These are phyloP conservation scores for Hyaloperonospora brassicae DNA, from an alignment of 352 stramenopile species.

Conservation along the genomic window DNA sequence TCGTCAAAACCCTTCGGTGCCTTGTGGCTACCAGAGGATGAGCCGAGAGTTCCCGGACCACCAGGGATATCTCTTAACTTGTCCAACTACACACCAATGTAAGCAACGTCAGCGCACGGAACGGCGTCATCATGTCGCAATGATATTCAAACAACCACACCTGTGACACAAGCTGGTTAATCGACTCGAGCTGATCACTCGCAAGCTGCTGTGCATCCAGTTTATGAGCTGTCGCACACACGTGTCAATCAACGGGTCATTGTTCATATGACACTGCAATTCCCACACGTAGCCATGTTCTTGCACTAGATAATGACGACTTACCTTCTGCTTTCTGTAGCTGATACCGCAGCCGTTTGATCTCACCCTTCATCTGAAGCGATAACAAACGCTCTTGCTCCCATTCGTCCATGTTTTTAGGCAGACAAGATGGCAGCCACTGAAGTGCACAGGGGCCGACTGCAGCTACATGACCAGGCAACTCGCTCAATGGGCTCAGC, in stretches of 20 bases:
- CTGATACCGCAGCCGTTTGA: constrained; percentile 67
- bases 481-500: constrained; percentile 61
- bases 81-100: constrained; percentile 33
- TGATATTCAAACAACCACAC: constrained; percentile 15
- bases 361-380: constrained; percentile 73
- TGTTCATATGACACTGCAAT: constrained; percentile 4
- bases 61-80: constrained; percentile 42
- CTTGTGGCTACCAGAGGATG: constrained; percentile 28
- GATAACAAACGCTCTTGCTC: constrained; percentile 64
- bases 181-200: constrained; percentile 71
- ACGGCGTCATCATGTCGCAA: background rate
- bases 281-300: background rate
- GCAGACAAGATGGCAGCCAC: constrained; percentile 64
- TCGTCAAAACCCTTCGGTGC: constrained; percentile 15
- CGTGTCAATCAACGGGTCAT: background rate
- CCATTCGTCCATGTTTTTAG: constrained; percentile 67
- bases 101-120: constrained; percentile 6
- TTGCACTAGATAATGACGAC: background rate
- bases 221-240: constrained; percentile 47
- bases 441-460: constrained; percentile 56
- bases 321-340: constrained; percentile 63
- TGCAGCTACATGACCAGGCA: constrained; percentile 59
- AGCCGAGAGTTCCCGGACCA: constrained; percentile 18
- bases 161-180: constrained; percentile 74
- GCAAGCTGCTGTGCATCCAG: constrained; percentile 66